phyloP scores from a whole-genome alignment of 2,329 filamentous ascomycete species.

The Fusarium decemcellulare region DNA sequence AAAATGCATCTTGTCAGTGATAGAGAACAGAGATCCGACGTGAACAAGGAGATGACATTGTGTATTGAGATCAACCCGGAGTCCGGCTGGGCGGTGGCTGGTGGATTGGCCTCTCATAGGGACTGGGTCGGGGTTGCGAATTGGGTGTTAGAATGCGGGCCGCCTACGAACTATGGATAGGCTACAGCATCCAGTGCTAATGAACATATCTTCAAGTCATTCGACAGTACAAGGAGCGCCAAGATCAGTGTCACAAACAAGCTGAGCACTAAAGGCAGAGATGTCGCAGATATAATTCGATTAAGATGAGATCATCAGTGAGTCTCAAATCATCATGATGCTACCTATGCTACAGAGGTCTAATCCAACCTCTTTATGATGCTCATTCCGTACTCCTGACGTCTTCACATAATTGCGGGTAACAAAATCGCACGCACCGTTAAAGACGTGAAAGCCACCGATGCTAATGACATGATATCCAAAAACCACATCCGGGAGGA shows the following conservation, averaged over 20 bases:
- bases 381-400: conserved; percentile 12
- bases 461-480: conserved; percentile 11
- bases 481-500: conserved; percentile 2
- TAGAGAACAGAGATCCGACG: background rate
- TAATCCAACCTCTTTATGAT: conserved; percentile 8
- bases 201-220: too few species aligned
- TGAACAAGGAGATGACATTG: background rate
- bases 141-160: background rate
- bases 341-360: conserved; percentile 11
- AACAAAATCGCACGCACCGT: background rate
- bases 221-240: too few species aligned
- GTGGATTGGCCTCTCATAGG: background rate
- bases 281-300: conserved; percentile 9
- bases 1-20: background rate
- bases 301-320: conserved; percentile 8
- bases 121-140: background rate
- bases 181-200: too few species aligned
- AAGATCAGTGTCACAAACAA: too few species aligned
- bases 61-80: background rate
- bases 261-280: background rate
- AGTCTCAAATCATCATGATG: conserved; percentile 14
- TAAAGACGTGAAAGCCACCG: background rate
- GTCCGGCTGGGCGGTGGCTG: too few species aligned
- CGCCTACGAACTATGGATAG: background rate
- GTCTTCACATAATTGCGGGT: background rate